These are phyloP conservation scores for Anthostomella pinea DNA, from an alignment of 2,329 filamentous ascomycete species.

Conservation along the genomic window DNA sequence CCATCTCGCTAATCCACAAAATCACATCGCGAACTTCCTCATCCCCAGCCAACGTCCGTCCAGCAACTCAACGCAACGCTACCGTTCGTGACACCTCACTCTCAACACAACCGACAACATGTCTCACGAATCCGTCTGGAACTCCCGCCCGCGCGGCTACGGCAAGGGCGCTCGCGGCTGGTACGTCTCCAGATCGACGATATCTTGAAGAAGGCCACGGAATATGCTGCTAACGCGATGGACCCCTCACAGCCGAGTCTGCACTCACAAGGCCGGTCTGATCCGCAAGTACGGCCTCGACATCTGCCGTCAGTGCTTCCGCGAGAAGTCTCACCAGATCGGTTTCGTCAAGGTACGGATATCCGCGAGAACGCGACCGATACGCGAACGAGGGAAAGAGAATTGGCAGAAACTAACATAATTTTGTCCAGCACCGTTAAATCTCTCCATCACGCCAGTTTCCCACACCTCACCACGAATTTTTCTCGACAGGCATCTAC, in stretches of 20 bases:
- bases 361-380: too few relatives aligned
- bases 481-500: slow-evolving; percentile 24
- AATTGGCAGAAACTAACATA: too few relatives aligned
- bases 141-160: slow-evolving; percentile 95
- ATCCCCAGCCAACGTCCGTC: slow-evolving; percentile 1
- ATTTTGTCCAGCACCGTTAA: not conserved
- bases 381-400: too few relatives aligned
- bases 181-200: slow-evolving; percentile 56
- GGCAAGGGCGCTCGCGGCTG: slow-evolving; percentile 93
- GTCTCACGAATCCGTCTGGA: slow-evolving; percentile 95
- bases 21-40: slow-evolving; percentile 27
- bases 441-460: too few relatives aligned
- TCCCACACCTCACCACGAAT: slow-evolving; percentile 21
- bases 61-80: not conserved
- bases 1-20: slow-evolving; percentile 16
- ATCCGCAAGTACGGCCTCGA: slow-evolving; percentile 99
- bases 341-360: slow-evolving; percentile 20
- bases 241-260: slow-evolving; percentile 53
- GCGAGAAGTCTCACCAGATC: slow-evolving; percentile 14
- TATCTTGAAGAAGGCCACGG: slow-evolving; percentile 2
- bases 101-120: slow-evolving; percentile 38
- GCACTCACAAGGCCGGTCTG: slow-evolving; percentile 95
- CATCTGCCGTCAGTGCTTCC: slow-evolving; percentile 72
- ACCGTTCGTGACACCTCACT: not conserved
- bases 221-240: slow-evolving; percentile 20